Base-by-base conservation (phyloP, 768 basidiomycete genomes). In the Aureoboletus auriporus region DNA sequence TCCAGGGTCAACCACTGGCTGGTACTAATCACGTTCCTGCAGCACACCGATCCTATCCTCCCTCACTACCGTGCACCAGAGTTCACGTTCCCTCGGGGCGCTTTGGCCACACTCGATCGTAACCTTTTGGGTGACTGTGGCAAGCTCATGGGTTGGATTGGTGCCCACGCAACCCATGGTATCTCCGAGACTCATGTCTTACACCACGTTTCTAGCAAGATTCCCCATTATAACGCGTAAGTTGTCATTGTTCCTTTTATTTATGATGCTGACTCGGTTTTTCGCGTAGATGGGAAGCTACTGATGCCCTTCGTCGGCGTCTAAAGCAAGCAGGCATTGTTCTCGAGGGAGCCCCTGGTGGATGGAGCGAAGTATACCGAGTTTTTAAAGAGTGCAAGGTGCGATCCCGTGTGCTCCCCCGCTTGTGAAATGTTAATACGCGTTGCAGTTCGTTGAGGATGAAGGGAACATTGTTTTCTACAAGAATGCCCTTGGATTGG, bases 41-140 rank as follows among this genome's bases (percentile, higher is more conserved):
- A 99, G 73, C 95, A 99, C 75, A 97, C 95, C 59, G 95, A 97
- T 71, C 92, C 94, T 16, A 68, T 87, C 39, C 80, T 98, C 38
- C 94, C 94, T 42, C 95, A 97, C 71, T 97, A 96, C 77, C 88
- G 89, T 54, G 80, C 84, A 12, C 64, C 80, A 33, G 85, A 88
- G 63, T 97, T 95, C 77, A 93, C 85, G 34, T 99, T 98, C 79
- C 75, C 86, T 38, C 89, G 93, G 57, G 95, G 95, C 50, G 95
- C 95, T 13, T 82, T 98, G 44, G 73, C 89, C 44, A 99, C 95
- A 10, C 75, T 97, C 35, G 93, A 98, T 67, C 89, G 91, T 41
- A 82, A 66, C 60, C 77, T 91, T 33, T 74, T 93, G 23, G 89
- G 86, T 37, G 88, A 86, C 62, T 77, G 81, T 47, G 93, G 94